These are phyloP conservation scores for Rhinocladiella similis DNA, from an alignment of 2,329 filamentous ascomycete genomes.

Conservation along the genomic window DNA sequence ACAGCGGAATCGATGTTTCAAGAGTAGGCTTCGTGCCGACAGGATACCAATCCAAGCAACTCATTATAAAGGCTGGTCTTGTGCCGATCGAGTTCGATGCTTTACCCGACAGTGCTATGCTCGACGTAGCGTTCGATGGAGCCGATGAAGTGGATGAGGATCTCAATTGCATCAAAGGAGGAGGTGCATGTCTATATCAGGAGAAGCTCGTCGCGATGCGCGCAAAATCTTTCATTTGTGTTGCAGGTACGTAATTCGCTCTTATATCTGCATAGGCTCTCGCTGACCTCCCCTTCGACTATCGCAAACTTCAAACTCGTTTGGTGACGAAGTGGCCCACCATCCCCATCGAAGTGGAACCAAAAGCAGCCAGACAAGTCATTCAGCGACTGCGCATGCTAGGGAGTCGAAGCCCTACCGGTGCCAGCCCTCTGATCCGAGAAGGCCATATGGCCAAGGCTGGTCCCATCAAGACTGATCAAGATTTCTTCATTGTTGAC, in stretches of 20 bases:
- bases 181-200: slow-evolving; percentile 95
- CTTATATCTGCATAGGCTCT: neutral
- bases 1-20: slow-evolving; percentile 45
- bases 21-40: slow-evolving; percentile 87
- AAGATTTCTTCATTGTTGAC: slow-evolving; percentile 87
- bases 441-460: slow-evolving; percentile 74
- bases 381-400: slow-evolving; percentile 70
- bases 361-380: slow-evolving; percentile 76
- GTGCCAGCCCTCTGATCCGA: slow-evolving; percentile 53
- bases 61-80: slow-evolving; percentile 78
- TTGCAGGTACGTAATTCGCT: slow-evolving; percentile 63
- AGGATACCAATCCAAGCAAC: slow-evolving; percentile 83
- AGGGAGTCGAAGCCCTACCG: slow-evolving; percentile 67
- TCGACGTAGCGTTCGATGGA: slow-evolving; percentile 94
- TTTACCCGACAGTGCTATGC: slow-evolving; percentile 61
- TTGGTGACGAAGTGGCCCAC: slow-evolving; percentile 75
- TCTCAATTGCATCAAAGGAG: slow-evolving; percentile 96
- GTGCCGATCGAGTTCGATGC: slow-evolving; percentile 76
- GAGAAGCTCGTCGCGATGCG: slow-evolving; percentile 92
- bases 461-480: slow-evolving; percentile 80
- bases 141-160: slow-evolving; percentile 95
- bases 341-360: slow-evolving; percentile 92
- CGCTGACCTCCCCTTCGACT: slow-evolving; percentile 58
- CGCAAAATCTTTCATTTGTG: slow-evolving; percentile 82
- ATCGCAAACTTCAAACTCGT: slow-evolving; percentile 79